These are phyloP conservation scores for Hortiboletus flavorubellus DNA, from an alignment of 768 basidiomycete species.

Conservation along the genomic window DNA sequence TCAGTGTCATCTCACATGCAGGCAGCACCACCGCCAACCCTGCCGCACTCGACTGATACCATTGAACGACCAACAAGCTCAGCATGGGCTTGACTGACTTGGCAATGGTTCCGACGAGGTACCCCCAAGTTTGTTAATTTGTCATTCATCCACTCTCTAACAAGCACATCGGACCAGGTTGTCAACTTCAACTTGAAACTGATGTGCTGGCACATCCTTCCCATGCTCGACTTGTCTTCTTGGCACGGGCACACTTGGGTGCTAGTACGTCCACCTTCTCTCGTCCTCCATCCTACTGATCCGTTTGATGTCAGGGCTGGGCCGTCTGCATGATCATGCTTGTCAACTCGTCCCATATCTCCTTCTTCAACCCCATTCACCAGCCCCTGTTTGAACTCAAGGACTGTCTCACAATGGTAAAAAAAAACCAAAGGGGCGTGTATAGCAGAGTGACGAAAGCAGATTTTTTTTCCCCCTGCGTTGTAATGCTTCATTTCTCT, in stretches of 20 bases:
- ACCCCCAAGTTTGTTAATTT: too few relatives aligned
- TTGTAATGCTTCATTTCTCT: conserved; percentile 52
- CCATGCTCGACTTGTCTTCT: conserved; percentile 79
- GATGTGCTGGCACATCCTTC: conserved; percentile 97
- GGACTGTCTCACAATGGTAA: conserved; percentile 90
- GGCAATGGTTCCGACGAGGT: conserved; percentile 83
- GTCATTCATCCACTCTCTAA: too few relatives aligned
- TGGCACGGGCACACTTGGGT: conserved; percentile 95
- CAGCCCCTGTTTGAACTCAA: conserved; percentile 96
- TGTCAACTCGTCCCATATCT: conserved; percentile 86
- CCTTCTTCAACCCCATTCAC: conserved; percentile 95
- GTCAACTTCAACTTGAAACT: conserved; percentile 97
- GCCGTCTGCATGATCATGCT: conserved; percentile 92
- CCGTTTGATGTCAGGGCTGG: conserved; percentile 67
- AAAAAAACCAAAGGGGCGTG: conserved; percentile 90
- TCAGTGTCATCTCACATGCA: conserved; percentile 44
- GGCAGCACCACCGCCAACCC: too few relatives aligned
- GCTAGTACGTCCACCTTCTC: conserved; percentile 53
- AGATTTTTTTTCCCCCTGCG: conserved; percentile 87
- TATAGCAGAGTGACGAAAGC: conserved; percentile 80
- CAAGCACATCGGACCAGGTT: conserved; percentile 93
- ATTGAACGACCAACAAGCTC: too few relatives aligned
- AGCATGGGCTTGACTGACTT: too few relatives aligned
- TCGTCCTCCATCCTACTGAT: not conserved
- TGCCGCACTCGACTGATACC: too few relatives aligned